These are phyloP conservation scores for Fallopia convolvulus DNA, from an alignment of 148 eudicot species.

Conservation along the genomic window DNA sequence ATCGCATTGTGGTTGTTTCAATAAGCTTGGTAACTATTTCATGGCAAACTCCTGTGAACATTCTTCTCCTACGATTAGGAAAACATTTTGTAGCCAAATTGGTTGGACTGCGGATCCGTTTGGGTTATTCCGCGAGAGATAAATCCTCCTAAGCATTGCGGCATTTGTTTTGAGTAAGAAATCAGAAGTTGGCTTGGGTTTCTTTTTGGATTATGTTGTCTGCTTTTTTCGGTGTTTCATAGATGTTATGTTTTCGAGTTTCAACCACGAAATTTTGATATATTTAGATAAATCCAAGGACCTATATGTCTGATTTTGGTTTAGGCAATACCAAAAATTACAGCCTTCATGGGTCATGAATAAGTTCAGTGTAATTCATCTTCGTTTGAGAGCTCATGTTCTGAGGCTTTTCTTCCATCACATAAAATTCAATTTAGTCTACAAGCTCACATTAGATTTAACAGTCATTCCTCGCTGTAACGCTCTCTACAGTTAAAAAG, in stretches of 20 bases:
- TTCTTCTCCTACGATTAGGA: not conserved
- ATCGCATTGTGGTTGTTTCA: not conserved
- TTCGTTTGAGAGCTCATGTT: too few species aligned
- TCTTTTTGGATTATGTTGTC: not conserved
- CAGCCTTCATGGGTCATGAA: too few species aligned
- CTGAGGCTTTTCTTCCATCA: too few species aligned
- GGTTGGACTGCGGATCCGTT: slow-evolving; percentile 3
- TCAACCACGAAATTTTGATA: too few species aligned
- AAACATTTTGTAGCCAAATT: not conserved
- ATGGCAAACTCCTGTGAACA: not conserved
- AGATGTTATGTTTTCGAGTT: not conserved
- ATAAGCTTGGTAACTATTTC: not conserved
- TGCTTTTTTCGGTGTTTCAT: not conserved
- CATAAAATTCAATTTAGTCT: too few species aligned
- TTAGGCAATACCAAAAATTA: too few species aligned
- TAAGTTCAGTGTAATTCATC: too few species aligned
- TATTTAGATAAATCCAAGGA: too few species aligned
- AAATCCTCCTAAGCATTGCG: not conserved
- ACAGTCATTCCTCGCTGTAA: too few species aligned
- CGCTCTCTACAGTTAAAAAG: too few species aligned
- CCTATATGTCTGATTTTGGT: too few species aligned
- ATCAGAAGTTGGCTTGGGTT: not conserved
- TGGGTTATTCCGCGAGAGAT: not conserved
- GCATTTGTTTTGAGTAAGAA: not conserved
- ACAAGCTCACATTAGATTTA: too few species aligned